Evolutionary conservation across 2,329 filamentous ascomycete genomes (phyloP).

Genomic region (Bipolaris victoriae): DNA sequence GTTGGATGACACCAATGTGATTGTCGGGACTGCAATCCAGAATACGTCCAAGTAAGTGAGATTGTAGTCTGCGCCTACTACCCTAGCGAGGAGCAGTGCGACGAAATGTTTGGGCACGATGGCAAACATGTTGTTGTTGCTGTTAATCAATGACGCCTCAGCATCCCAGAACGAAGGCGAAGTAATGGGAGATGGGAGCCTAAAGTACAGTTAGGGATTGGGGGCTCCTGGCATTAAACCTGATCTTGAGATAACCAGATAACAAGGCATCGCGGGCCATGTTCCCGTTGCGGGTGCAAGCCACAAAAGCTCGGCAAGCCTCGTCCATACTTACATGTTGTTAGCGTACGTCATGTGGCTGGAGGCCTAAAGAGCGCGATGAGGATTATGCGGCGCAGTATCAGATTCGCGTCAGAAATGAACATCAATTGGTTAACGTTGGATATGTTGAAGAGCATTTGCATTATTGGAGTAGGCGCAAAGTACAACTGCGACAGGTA

Average conservation of each 20-base stretch:
- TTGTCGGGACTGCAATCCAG: background rate
- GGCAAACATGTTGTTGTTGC: background rate
- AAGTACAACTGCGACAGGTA: background rate
- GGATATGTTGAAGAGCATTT: too few relatives aligned
- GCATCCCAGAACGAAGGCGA: too few relatives aligned
- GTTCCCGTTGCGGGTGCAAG: background rate
- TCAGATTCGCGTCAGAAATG: background rate
- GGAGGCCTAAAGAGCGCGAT: background rate
- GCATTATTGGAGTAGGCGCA: background rate
- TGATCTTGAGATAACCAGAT: background rate
- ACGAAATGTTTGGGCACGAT: background rate
- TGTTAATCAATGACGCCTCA: background rate
- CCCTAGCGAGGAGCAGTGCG: background rate
- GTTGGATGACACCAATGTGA: constrained; percentile 6
- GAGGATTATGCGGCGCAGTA: too few relatives aligned
- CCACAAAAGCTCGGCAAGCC: background rate
- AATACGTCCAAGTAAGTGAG: constrained; percentile 8
- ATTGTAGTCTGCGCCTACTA: constrained; percentile 6
- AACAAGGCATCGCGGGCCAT: background rate
- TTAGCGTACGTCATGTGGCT: background rate
- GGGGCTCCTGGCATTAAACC: background rate
- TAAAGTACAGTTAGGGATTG: background rate
- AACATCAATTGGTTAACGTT: background rate
- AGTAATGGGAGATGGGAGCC: background rate
- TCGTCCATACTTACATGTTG: background rate